Base-by-base conservation (phyloP, 148 eudicot genomes). In the Rhododendron ovatum region DNA sequence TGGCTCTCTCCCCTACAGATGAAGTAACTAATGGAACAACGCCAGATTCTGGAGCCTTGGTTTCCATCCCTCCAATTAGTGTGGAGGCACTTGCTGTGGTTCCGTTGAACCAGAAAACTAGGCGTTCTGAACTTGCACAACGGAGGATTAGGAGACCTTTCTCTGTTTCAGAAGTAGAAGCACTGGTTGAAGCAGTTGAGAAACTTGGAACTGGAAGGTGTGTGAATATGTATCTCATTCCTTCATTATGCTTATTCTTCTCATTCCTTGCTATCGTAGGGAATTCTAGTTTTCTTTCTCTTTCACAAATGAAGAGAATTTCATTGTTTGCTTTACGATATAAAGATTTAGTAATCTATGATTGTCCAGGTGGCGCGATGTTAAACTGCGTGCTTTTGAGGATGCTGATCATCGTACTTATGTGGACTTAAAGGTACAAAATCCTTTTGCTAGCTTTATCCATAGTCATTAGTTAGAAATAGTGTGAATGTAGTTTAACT, bases 141-240 rank as follows among this genome's bases (percentile, higher is more conserved):
- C 98, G 99, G 33, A 94, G 99, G 81, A 93, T 91, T 71, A 91
- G 99, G 90, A 92, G 99, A 83, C 99, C 99, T 0, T 98, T 98
- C 89, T 93, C 99, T 78, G 98, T 98, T 28, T 74, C 92, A 28
- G 99, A 98, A 89, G 99, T 98, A 24, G 99, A 98, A 89, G 98
- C 98, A 43, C 93, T 98, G 28, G 99, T 98, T 90, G 94, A 89
- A 81, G 99, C 98, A 82, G 99, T 98, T 67, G 99, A 95, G 88
- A 91, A 87, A 90, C 98, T 98, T n/a, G 99, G 99, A 87, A 98
- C 99, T 69, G 99, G 99, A 91, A 98, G 98, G 99, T 98, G 80
- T 75, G 82, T 26, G 75, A 61, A 41, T 50, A 57, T 48, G 55
- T 13, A 28, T 1, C 4, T 24, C 51, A 39, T 39, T 51, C 43